phyloP scores from a whole-genome alignment of 73 alveolate genomes.

The Diophrys sp. region DNA sequence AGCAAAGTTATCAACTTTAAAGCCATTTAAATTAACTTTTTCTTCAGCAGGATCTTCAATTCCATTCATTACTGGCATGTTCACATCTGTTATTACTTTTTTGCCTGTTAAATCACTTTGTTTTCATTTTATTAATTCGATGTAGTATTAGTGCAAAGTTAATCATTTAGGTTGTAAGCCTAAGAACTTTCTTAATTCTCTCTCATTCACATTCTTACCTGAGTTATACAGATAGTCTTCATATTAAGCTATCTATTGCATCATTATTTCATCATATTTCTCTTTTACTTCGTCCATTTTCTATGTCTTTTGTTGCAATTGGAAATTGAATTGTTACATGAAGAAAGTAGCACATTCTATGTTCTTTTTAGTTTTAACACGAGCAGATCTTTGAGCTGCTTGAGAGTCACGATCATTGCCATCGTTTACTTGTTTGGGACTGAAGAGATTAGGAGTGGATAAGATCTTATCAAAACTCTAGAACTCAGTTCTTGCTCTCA shows the following conservation, averaged over 20 bases:
- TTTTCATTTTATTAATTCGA: no score
- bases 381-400: slow-evolving; percentile 1
- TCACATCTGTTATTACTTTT: no score
- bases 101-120: no score
- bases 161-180: no score
- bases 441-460: slow-evolving; percentile 67
- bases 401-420: slow-evolving; percentile 3
- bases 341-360: slow-evolving; percentile 31
- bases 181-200: not conserved
- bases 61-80: no score
- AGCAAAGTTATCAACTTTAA: no score
- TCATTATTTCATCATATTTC: slow-evolving; percentile 35
- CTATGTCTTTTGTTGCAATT: slow-evolving; percentile 21
- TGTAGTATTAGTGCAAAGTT: no score
- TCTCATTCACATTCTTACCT: not conserved
- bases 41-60: no score
- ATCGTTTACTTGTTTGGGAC: slow-evolving; percentile 14
- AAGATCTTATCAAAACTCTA: slow-evolving; percentile 85
- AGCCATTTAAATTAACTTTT: no score
- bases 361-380: slow-evolving; percentile 22
- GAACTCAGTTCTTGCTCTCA: slow-evolving; percentile 82
- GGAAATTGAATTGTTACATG: slow-evolving; percentile 22
- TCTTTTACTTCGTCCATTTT: slow-evolving; percentile 32
- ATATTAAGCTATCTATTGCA: slow-evolving; percentile 8
- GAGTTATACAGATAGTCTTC: slow-evolving; percentile 1